phyloP scores from a whole-genome alignment of 2,329 filamentous ascomycete species.

The Verticillium longisporum region DNA sequence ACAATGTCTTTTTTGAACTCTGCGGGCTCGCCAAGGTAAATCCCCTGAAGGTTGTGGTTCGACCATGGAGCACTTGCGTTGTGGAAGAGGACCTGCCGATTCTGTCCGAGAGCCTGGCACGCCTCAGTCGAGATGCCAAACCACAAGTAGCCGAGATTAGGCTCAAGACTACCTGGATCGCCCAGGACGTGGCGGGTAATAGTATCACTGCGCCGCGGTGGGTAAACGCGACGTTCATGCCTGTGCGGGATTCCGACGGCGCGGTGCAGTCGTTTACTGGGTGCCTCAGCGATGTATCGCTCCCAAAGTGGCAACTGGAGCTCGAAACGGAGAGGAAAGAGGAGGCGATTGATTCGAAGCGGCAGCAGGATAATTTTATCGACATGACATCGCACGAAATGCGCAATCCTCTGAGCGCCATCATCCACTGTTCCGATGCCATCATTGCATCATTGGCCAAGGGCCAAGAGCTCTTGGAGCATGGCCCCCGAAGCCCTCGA shows the following conservation, averaged over 20 bases:
- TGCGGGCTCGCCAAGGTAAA: conserved; percentile 40
- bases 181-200: conserved; percentile 36
- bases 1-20: conserved; percentile 47
- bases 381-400: conserved; percentile 67
- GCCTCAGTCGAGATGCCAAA: conserved; percentile 31
- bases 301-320: conserved; percentile 44
- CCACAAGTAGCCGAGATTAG: conserved; percentile 41
- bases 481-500: conserved; percentile 3
- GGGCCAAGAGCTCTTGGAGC: conserved; percentile 31
- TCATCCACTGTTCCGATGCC: conserved; percentile 67
- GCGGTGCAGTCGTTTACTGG: conserved; percentile 41
- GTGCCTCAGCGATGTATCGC: conserved; percentile 40
- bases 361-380: conserved; percentile 76
- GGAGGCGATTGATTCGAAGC: conserved; percentile 51
- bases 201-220: conserved; percentile 37
- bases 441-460: conserved; percentile 47
- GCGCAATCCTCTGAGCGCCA: conserved; percentile 67
- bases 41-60: conserved; percentile 25
- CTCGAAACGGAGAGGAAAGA: conserved; percentile 42
- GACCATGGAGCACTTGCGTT: conserved; percentile 38
- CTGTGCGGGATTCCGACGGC: conserved; percentile 38
- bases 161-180: conserved; percentile 38
- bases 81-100: conserved; percentile 34
- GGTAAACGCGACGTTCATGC: conserved; percentile 44
- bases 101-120: conserved; percentile 30